Evolutionary conservation across 2,329 filamentous ascomycete genomes (phyloP), one percentile per base, ranked within the genome.

Genomic region (Fusarium continuum): DNA sequence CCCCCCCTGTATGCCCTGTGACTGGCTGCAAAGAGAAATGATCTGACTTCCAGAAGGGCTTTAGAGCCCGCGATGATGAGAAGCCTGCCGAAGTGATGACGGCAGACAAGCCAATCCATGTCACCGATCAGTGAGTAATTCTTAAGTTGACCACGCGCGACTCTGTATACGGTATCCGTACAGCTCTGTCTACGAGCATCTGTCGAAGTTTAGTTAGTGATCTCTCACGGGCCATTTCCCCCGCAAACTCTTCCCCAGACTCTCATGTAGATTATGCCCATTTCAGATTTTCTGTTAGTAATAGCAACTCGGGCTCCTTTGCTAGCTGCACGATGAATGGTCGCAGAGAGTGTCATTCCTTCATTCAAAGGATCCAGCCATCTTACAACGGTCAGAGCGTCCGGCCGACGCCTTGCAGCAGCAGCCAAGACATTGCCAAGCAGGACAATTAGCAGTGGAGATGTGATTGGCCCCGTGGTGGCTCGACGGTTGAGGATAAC

Each of bases 21-120:
- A 45, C 31, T 52, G 46, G 56, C 39, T 25, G 17, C 31, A 40
- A 20, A 34, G 28, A 13, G 28, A 4, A 10, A 16, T 65, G 46
- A 35, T 50, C 20, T 66, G 40, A 59, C 60, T 52, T 63, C 61
- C 56, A 65, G 61, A 65, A 65, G 34, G 10, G 14, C 29, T 29
- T n/a, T 26, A 51, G 16, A n/a, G n/a, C n/a, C n/a, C n/a, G 48
- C 25, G 35, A 31, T 29, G 41, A 8, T 13, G 14, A 19, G 28
- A 31, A 10, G 3, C 8, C 19, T 4, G 20, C n/a, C 9, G 45
- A 52, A 53, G 54, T 59, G 38, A 59, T 59, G 55, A 59, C 55
- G 39, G 44, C 55, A 44, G 26, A 29, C 20, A 31, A 11, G 25
- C 5, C 4, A 10, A 54, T 40, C 47, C 56, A 60, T 55, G 55